phyloP scores from a whole-genome alignment of 768 basidiomycete genomes.

The Filobasidium wieringae region DNA sequence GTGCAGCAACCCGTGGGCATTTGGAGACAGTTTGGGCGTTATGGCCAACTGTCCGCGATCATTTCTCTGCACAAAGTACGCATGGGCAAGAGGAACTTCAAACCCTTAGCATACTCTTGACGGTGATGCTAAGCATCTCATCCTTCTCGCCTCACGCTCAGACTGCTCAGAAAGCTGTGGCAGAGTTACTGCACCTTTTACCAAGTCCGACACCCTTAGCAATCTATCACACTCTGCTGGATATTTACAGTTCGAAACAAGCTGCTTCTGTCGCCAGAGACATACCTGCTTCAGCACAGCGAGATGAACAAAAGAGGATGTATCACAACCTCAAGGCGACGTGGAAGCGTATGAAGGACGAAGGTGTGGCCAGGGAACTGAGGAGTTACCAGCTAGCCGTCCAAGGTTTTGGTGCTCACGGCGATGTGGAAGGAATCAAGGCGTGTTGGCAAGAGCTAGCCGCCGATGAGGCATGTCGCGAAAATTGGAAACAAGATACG shows the following conservation, averaged over 20 bases:
- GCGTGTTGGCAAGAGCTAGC: constrained; percentile 31
- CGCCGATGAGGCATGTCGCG: constrained; percentile 28
- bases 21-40: neutral
- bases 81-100: neutral
- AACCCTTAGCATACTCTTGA: neutral
- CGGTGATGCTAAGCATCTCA: neutral
- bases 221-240: constrained; percentile 11
- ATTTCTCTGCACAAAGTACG: neutral
- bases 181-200: neutral
- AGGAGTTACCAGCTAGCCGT: constrained; percentile 61
- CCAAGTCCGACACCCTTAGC: constrained; percentile 10
- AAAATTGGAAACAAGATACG: constrained; percentile 11
- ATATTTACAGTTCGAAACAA: constrained; percentile 2
- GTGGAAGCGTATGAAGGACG: constrained; percentile 56
- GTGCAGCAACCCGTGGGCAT: neutral
- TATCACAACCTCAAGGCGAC: constrained; percentile 48
- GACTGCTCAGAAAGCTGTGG: neutral
- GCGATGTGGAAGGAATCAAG: constrained; percentile 50
- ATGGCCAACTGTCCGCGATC: neutral
- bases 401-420: constrained; percentile 47
- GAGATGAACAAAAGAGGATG: neutral
- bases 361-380: constrained; percentile 51
- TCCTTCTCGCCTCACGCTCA: neutral
- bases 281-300: neutral
- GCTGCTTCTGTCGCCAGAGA: neutral